phyloP scores from a whole-genome alignment of 768 basidiomycete species.

The Termitomyces sp. region DNA sequence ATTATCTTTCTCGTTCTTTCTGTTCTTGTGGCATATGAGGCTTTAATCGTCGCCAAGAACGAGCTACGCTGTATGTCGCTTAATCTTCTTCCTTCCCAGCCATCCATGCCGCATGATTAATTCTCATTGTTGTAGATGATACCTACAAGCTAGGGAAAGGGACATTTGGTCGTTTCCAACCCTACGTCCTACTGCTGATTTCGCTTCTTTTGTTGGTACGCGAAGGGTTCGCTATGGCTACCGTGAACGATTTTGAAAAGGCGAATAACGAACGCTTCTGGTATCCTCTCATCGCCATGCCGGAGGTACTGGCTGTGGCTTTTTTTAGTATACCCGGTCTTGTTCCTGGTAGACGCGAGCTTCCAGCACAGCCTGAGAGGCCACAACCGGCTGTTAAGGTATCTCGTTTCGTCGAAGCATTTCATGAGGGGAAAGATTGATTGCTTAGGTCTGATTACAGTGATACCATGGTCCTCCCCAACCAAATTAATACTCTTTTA shows the following conservation, averaged over 20 bases:
- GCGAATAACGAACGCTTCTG: slow-evolving; percentile 20
- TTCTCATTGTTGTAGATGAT: background rate
- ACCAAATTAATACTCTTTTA: no score
- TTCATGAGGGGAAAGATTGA: background rate
- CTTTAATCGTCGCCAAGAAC: slow-evolving; percentile 9
- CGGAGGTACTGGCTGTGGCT: slow-evolving; percentile 18
- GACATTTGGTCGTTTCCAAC: slow-evolving; percentile 14
- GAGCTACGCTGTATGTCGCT: slow-evolving; percentile 2
- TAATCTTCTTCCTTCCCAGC: background rate
- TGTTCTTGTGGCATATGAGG: slow-evolving; percentile 15
- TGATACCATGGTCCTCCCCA: background rate
- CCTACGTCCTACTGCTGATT: slow-evolving; percentile 16
- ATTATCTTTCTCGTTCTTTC: slow-evolving; percentile 21
- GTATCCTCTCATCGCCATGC: slow-evolving; percentile 21
- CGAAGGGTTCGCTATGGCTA: slow-evolving; percentile 16
- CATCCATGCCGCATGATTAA: background rate
- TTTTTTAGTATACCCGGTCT: slow-evolving; percentile 18
- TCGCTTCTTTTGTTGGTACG: slow-evolving; percentile 19
- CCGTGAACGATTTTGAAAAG: slow-evolving; percentile 10
- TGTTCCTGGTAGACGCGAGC: slow-evolving; percentile 11
- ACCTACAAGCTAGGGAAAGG: background rate
- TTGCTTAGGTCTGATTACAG: background rate
- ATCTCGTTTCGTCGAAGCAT: background rate
- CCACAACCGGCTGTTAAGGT: background rate
- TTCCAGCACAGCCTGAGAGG: background rate